Percentiles rank a stretch among this genome's conserved stretches.
These are phyloP conservation scores for Penicillium ochrochloron DNA, from an alignment of 495 filamentous ascomycete genomes.

Conservation along the genomic window DNA sequence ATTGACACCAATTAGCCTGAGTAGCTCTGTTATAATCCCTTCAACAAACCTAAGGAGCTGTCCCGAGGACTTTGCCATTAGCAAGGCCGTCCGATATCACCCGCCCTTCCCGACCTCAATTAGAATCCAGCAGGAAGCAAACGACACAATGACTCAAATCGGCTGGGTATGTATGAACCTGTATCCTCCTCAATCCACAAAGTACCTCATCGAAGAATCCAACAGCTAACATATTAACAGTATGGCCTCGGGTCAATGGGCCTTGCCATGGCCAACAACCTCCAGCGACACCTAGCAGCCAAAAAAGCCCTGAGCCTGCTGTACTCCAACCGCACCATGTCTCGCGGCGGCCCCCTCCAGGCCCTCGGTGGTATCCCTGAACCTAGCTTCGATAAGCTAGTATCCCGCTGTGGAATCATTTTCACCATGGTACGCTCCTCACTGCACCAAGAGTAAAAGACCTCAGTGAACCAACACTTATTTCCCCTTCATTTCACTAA, in stretches of 20 bases:
- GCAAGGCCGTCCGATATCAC: neutral
- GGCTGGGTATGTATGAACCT: conserved; percentile 40
- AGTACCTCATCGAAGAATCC: neutral
- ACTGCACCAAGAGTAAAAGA: neutral
- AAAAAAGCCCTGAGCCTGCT: conserved; percentile 43
- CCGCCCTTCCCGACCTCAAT: neutral
- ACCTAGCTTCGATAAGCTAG: conserved; percentile 40
- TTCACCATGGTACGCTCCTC: conserved; percentile 47
- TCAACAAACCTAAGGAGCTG: neutral
- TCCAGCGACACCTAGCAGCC: conserved; percentile 48
- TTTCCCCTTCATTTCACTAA: neutral
- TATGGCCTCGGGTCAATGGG: conserved; percentile 56
- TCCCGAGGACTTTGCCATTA: neutral
- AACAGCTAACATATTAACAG: conserved; percentile 28
- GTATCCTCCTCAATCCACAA: neutral
- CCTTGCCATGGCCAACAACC: conserved; percentile 54
- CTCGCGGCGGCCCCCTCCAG: conserved; percentile 43
- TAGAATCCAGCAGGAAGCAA: neutral
- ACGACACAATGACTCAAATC: conserved; percentile 42
- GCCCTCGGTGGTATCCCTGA: conserved; percentile 42
- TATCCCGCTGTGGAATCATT: conserved; percentile 47
- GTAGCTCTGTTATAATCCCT: neutral
- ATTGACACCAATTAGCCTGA: conserved; percentile 6
- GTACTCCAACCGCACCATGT: conserved; percentile 52
- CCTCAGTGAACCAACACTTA: too few relatives aligned